phyloP scores from a whole-genome alignment of 1,284 basidiomycete species.

The Mixia osmundae region DNA sequence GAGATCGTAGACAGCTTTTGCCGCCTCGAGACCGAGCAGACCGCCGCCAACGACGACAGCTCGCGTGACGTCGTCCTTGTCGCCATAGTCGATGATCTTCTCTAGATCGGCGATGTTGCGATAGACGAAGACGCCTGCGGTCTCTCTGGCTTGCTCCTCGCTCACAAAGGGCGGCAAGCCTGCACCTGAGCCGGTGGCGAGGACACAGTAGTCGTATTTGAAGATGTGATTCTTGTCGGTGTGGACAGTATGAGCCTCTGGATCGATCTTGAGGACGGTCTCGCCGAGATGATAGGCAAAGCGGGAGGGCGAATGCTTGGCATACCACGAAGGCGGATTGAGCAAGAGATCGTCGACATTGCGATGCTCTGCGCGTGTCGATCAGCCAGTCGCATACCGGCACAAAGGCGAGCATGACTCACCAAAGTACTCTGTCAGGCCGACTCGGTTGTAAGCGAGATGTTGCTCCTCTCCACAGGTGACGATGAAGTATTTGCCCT shows the following conservation, averaged over 20 bases:
- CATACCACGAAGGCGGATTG: constrained; percentile 38
- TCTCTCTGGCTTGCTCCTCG: constrained; percentile 24
- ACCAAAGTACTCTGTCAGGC: constrained; percentile 29
- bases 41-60: constrained; percentile 47
- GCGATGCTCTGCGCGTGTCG: constrained; percentile 34
- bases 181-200: constrained; percentile 47
- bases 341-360: constrained; percentile 42
- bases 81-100: constrained; percentile 34
- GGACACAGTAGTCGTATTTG: constrained; percentile 18
- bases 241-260: constrained; percentile 27
- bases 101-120: constrained; percentile 44
- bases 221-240: constrained; percentile 31
- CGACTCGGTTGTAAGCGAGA: constrained; percentile 31
- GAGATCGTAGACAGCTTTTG: constrained; percentile 45
- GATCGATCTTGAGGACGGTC: constrained; percentile 29
- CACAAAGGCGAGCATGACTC: not conserved
- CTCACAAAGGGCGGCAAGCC: constrained; percentile 39
- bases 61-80: constrained; percentile 26
- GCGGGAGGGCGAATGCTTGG: constrained; percentile 30
- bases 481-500: constrained; percentile 31
- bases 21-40: constrained; percentile 46
- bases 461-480: constrained; percentile 36
- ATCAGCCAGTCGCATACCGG: no score
- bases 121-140: constrained; percentile 42
- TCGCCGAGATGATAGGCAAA: constrained; percentile 18